Evolutionary conservation across 805 yeast genomes (phyloP).

Genomic region (Candida cerambycidarum): DNA sequence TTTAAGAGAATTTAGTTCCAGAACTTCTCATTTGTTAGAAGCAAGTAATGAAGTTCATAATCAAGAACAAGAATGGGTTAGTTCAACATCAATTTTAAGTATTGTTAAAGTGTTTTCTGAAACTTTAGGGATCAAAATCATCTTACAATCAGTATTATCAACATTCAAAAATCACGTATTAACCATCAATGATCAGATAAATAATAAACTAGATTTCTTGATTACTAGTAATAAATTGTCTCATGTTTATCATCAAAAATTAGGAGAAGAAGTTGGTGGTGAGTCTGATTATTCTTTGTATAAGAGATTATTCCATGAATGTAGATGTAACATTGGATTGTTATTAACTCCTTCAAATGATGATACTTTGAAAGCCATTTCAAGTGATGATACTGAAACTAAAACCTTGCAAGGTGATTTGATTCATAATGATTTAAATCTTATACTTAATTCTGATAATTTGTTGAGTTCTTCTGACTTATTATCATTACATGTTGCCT

Average conservation of each 20-base stretch:
- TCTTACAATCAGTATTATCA: slow-evolving; percentile 31
- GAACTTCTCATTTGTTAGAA: slow-evolving; percentile 69
- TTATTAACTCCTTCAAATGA: slow-evolving; percentile 21
- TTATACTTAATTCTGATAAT: slow-evolving; percentile 33
- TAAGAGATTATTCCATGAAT: slow-evolving; percentile 25
- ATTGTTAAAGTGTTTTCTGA: slow-evolving; percentile 36
- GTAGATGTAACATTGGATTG: slow-evolving; percentile 33
- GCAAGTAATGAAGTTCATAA: slow-evolving; percentile 46
- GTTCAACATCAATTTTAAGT: slow-evolving; percentile 33
- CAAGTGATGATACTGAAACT: slow-evolving; percentile 9
- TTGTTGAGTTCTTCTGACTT: slow-evolving; percentile 34
- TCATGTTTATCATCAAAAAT: slow-evolving; percentile 8
- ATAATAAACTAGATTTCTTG: slow-evolving; percentile 26
- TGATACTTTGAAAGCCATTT: not conserved
- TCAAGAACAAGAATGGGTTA: slow-evolving; percentile 25
- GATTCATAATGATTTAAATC: slow-evolving; percentile 20
- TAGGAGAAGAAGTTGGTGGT: slow-evolving; percentile 9
- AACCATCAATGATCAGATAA: slow-evolving; percentile 32
- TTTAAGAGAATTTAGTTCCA: slow-evolving; percentile 58
- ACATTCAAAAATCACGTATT: slow-evolving; percentile 30
- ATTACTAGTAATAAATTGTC: slow-evolving; percentile 22
- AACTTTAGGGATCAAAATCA: slow-evolving; percentile 26
- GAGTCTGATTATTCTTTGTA: slow-evolving; percentile 23
- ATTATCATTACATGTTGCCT: slow-evolving; percentile 28
- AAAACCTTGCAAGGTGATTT: slow-evolving; percentile 12